These are phyloP conservation scores for Pelargonium citronellum DNA, from an alignment of 441 rosid genomes.

Conservation along the genomic window DNA sequence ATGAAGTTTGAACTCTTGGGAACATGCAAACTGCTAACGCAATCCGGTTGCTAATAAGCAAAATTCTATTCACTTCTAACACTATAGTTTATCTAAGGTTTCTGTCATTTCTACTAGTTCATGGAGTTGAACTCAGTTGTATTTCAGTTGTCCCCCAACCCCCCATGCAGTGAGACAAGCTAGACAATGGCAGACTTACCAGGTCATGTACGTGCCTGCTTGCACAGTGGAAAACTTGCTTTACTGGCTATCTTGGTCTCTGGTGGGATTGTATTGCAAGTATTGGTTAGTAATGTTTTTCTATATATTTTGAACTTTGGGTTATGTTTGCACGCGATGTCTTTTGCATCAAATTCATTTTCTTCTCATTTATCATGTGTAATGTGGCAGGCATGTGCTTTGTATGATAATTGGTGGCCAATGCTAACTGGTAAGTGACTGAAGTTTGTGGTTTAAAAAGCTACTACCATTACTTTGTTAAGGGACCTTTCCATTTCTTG, in stretches of 20 bases:
- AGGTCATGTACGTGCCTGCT: conserved; percentile 63
- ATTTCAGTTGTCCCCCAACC: conserved; percentile 26
- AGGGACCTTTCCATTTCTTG: neutral
- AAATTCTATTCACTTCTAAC: neutral
- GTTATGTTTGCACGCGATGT: conserved; percentile 1
- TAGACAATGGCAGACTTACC: conserved; percentile 71
- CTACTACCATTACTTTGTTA: neutral
- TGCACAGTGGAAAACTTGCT: conserved; percentile 78
- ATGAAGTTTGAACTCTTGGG: neutral
- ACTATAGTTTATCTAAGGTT: neutral
- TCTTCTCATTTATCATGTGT: conserved; percentile 14
- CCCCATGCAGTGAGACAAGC: conserved; percentile 29
- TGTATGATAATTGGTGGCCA: conserved; percentile 97
- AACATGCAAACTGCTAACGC: neutral
- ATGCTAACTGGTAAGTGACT: conserved; percentile 68
- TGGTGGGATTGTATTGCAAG: conserved; percentile 77
- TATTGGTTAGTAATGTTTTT: conserved; percentile 48
- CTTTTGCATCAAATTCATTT: neutral
- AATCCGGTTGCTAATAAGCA: neutral
- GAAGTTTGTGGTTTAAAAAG: neutral
- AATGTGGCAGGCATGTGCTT: conserved; percentile 75
- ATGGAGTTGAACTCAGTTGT: neutral
- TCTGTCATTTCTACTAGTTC: neutral
- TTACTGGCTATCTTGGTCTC: conserved; percentile 79
- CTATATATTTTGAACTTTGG: neutral